phyloP scores from a whole-genome alignment of 805 yeast genomes.

The Wickerhamiella slavikovae region DNA sequence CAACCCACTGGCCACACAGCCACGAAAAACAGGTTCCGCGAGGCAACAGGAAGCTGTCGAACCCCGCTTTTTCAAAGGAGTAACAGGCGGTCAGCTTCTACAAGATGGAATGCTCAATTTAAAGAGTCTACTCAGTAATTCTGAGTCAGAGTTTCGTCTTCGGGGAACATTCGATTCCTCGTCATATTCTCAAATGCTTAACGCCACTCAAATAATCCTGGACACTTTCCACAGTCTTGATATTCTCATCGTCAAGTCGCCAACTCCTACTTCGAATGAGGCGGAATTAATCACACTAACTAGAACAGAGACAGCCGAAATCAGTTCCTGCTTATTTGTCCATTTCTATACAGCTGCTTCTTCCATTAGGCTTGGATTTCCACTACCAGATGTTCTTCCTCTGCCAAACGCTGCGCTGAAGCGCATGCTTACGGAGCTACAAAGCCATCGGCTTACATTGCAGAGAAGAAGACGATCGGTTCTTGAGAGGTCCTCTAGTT shows the following conservation, averaged over 20 bases:
- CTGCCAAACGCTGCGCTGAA: slow-evolving; percentile 58
- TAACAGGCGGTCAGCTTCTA: slow-evolving; percentile 21
- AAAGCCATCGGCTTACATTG: slow-evolving; percentile 26
- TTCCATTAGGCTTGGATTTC: slow-evolving; percentile 54
- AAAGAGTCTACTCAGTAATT: slow-evolving; percentile 39
- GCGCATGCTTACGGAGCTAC: slow-evolving; percentile 42
- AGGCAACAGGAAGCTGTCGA: slow-evolving; percentile 1
- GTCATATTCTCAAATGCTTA: slow-evolving; percentile 30
- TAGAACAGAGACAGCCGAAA: slow-evolving; percentile 34
- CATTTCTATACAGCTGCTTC: slow-evolving; percentile 47
- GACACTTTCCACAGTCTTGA: slow-evolving; percentile 61
- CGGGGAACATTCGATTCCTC: slow-evolving; percentile 49
- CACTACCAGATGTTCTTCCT: slow-evolving; percentile 59
- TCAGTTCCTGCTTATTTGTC: slow-evolving; percentile 51
- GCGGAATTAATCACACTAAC: slow-evolving; percentile 31
- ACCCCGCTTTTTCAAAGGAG: slow-evolving; percentile 9
- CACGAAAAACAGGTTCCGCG: too few species aligned
- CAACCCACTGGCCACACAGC: slow-evolving; percentile 33
- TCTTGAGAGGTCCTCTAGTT: too few species aligned
- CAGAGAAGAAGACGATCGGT: too few species aligned
- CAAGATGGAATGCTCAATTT: slow-evolving; percentile 39
- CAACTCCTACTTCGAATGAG: slow-evolving; percentile 31
- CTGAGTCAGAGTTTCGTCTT: slow-evolving; percentile 54
- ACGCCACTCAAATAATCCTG: slow-evolving; percentile 39
- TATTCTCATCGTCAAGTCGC: slow-evolving; percentile 44